Evolutionary conservation across 1,139 yeast species (phyloP).

Genomic region (Geotrichum candidum): DNA sequence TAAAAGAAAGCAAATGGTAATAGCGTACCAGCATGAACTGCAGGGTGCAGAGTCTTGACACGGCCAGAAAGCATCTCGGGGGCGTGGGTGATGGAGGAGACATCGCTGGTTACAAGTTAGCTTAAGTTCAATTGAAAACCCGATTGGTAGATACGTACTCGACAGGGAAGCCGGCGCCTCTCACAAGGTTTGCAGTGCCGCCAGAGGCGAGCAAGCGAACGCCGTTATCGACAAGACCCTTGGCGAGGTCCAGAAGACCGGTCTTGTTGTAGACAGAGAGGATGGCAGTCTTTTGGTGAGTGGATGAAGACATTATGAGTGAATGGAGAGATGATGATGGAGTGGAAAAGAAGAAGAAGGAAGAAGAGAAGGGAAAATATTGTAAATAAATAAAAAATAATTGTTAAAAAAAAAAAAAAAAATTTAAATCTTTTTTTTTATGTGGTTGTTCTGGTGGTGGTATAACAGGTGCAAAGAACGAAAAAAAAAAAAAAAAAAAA

Average conservation of each 20-base stretch:
- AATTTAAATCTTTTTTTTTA: background rate
- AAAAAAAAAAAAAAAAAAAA: background rate
- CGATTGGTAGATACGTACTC: slow-evolving; percentile 38
- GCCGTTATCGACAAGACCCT: slow-evolving; percentile 81
- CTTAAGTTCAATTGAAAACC: background rate
- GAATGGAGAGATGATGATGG: background rate
- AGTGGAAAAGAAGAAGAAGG: background rate
- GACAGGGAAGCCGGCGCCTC: slow-evolving; percentile 97
- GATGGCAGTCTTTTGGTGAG: slow-evolving; percentile 66
- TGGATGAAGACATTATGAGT: slow-evolving; percentile 4
- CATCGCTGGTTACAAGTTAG: slow-evolving; percentile 44
- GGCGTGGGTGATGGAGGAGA: slow-evolving; percentile 89
- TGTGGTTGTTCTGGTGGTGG: background rate
- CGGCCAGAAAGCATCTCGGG: slow-evolving; percentile 99
- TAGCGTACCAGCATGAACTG: slow-evolving; percentile 81
- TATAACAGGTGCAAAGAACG: background rate
- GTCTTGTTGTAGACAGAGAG: slow-evolving; percentile 96
- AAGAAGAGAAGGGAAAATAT: background rate
- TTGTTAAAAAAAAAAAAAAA: too few relatives aligned
- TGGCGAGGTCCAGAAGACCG: slow-evolving; percentile 90
- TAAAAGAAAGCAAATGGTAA: background rate
- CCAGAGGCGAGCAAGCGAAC: slow-evolving; percentile 95
- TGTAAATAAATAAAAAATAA: background rate
- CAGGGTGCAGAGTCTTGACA: slow-evolving; percentile 97
- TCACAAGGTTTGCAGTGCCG: slow-evolving; percentile 88